Evolutionary conservation across 805 yeast species (phyloP), one percentile per base, ranked within the genome.

Genomic region (Hanseniaspora clermontiae): DNA sequence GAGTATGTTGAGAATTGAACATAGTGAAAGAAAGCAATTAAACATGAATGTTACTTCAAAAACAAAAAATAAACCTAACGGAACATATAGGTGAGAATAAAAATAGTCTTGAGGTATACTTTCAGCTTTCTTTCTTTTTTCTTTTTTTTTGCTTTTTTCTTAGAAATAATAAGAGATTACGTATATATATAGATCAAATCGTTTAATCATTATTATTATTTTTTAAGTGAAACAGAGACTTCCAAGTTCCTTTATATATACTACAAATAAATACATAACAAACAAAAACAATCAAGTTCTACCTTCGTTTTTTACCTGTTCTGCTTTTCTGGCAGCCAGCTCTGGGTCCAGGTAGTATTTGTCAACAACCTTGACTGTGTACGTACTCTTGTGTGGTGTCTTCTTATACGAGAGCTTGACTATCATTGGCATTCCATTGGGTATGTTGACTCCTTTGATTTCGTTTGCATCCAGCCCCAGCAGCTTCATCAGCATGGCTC

Each of bases 381-480:
- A 63, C 50, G 74, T 77, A 63, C 80, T 10, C 9, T 39, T 32
- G 20, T 47, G 19, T 52, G 27, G 20, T 14, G 15, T 20, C 11
- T 36, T n/a, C 24, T 40, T 12, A 14, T 37, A 43, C 2, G 51
- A 81, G 62, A 84, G 70, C 63, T 81, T 82, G 61, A 84, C 72
- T 51, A 81, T 82, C 69, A 86, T 74, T 48, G 95, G 95, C 52
- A 85, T 84, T 57, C 89, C 93, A 65, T 88, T 86, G 32, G 95
- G 93, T 56, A 86, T 83, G 71, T 86, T 85, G 60, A 86, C 76
- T 50, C 80, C 77, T 57, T 85, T 83, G 61, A 86, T 85, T 49
- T 79, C 84, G 3, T 76, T 79, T 64, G 83, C 88, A 51, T 81
- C 74, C 43, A 86, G 78, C 17, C 73, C 72, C 70, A 82, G 84